A percentile compares a stretch with the other conserved stretches of the same genome.
Conservation (phyloP, 768 basidiomycete genomes). For the Suillus occidentalis region DNA sequence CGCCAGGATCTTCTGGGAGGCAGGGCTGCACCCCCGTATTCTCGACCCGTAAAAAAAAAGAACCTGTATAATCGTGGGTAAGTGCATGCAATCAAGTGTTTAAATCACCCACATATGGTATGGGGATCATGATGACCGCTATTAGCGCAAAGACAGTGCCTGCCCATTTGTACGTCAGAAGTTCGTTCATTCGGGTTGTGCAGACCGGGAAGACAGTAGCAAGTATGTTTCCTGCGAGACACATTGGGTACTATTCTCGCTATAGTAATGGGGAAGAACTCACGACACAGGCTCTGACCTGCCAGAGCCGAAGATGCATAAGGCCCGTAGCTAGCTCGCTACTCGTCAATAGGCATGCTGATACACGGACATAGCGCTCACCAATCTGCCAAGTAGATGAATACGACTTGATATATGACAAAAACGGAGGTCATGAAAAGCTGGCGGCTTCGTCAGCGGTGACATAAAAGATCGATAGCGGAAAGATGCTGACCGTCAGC, state of each 20-base stretch:
- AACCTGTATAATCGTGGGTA: conserved; percentile 14
- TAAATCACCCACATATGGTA: conserved; percentile 50
- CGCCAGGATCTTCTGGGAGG: conserved; percentile 25
- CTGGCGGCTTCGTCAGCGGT: conserved; percentile 23
- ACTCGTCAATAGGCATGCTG: background rate
- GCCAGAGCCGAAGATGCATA: conserved; percentile 72
- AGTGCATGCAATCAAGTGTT: background rate
- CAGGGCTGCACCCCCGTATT: conserved; percentile 33
- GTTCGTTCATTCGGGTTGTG: conserved; percentile 56
- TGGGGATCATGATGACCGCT: conserved; percentile 53
- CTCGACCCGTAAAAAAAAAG: conserved; percentile 32
- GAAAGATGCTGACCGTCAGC: conserved; percentile 20
- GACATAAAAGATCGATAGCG: background rate
- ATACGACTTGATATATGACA: conserved; percentile 58
- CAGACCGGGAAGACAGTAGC: conserved; percentile 63
- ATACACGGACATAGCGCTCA: conserved; percentile 26
- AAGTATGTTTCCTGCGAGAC: conserved; percentile 44
- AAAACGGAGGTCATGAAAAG: conserved; percentile 52
- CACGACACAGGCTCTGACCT: conserved; percentile 61
- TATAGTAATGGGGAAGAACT: conserved; percentile 20
- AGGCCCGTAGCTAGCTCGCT: conserved; percentile 43
- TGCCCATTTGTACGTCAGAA: conserved; percentile 59
- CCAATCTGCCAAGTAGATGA: conserved; percentile 66
- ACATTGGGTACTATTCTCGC: background rate
- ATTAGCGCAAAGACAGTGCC: conserved; percentile 56